Conservation (phyloP, 2,329 filamentous ascomycete species). For the Aspergillus phoenicis region DNA sequence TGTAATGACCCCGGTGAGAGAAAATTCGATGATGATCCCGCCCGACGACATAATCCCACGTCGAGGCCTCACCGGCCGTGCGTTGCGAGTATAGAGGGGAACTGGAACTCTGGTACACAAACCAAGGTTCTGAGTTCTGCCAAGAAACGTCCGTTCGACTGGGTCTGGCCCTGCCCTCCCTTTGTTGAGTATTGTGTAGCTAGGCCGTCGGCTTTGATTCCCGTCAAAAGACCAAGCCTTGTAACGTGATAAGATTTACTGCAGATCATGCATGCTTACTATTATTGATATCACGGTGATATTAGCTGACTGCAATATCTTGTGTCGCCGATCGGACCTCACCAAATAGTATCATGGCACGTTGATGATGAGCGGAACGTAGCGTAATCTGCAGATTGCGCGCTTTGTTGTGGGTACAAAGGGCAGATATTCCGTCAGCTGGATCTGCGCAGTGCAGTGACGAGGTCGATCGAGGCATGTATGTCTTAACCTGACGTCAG, state of each 20-base stretch:
- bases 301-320: not conserved
- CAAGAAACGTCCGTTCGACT: not conserved
- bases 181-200: not conserved
- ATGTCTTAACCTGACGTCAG: slow-evolving; percentile 14
- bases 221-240: not conserved
- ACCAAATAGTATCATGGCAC: slow-evolving; percentile 5
- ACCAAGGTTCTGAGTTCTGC: not conserved
- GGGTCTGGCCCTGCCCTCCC: not conserved
- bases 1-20: not conserved
- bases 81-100: not conserved
- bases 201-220: not conserved
- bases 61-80: not conserved
- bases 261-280: not conserved
- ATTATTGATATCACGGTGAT: not conserved
- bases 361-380: not conserved
- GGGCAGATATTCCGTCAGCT: not conserved
- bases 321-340: not conserved
- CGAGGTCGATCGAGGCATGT: slow-evolving; percentile 6
- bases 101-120: not conserved
- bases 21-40: not conserved
- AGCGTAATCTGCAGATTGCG: not conserved
- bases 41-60: not conserved
- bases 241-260: not conserved
- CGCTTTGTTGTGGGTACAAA: not conserved
- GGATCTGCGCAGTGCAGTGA: not conserved